Evolutionary conservation across 352 stramenopile species (phyloP), one percentile per base, ranked within the genome.

Genomic region (Pythium aquatile): DNA sequence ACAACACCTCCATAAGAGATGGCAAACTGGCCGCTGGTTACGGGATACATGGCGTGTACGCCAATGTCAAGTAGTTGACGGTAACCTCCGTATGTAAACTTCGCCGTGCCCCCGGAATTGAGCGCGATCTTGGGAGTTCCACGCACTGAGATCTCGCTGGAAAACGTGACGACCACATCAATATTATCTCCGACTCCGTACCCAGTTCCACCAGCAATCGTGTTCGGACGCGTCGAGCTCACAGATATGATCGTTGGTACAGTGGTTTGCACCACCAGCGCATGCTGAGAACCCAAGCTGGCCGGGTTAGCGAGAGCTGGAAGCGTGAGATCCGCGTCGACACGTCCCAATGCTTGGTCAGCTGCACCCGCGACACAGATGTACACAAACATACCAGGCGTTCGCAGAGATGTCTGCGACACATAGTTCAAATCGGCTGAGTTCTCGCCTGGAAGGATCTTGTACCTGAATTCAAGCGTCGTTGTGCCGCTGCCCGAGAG

Each of bases 121-220:
- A 94, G 53, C 1, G 55, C 14, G 10, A 94, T 53, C 0, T 64
- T 77, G 2, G 83, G 81, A 16, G 64, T 52, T 0, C 79, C 84
- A 2, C 64, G 46, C 2, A 93, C 78, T 4, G 61, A 32, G 1
- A 96, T 74, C 17, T 87, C 78, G 2, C 66, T 71, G 0, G 85
- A 89, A 39, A 90, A 94, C 17, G 70, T 59, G 17, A 93, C 83
- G 3, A 78, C 65, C 26, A 96, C 69, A 20, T 91, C 74, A 24
- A 96, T 64, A 9, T 89, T 74, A 42, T 94, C 84, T 2, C 85
- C 87, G 8, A 85, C 58, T 3, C 83, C 85, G 51, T 91, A 94
- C 1, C 73, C 78, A 28, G 63, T 44, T 0, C 51, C 76, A 7
- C 69, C 70, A 26, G n/a, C 30, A 11, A 47, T 55, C 3, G 72